These are phyloP conservation scores for Penicillium canariense DNA, from an alignment of 495 filamentous ascomycete species.

Conservation along the genomic window DNA sequence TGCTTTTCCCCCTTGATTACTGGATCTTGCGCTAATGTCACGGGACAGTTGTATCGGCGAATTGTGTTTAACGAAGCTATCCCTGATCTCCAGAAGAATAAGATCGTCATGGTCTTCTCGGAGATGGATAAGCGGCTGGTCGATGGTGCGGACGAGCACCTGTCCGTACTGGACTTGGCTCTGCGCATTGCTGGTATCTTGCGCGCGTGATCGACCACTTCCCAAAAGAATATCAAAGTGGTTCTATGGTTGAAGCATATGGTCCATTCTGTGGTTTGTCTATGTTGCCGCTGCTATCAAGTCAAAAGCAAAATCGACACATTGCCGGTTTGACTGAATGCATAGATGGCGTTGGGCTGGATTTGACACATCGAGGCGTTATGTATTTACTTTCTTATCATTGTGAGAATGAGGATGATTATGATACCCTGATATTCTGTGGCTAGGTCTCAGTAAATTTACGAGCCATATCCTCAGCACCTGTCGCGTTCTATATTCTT, in stretches of 20 bases:
- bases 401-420: conserved; percentile 21
- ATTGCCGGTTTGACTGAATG: not conserved
- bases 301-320: not conserved
- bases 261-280: not conserved
- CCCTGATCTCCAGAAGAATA: conserved; percentile 81
- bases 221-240: not conserved
- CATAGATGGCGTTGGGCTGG: not conserved
- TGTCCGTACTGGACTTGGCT: conserved; percentile 81
- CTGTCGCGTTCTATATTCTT: no score
- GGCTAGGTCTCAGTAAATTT: not conserved
- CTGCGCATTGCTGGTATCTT: conserved; percentile 78
- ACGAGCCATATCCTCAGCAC: not conserved
- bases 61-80: conserved; percentile 82
- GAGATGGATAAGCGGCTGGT: conserved; percentile 91
- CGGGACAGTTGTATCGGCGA: conserved; percentile 70
- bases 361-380: conserved; percentile 21
- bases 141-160: conserved; percentile 96
- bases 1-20: conserved; percentile 4
- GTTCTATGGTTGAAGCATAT: not conserved
- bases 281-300: not conserved
- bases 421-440: conserved; percentile 23
- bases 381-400: conserved; percentile 17
- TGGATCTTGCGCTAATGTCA: conserved; percentile 2
- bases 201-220: conserved; percentile 30
- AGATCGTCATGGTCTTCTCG: conserved; percentile 84